Base-by-base conservation (phyloP, 2,329 filamentous ascomycete species). In the Trichophyton simii region DNA sequence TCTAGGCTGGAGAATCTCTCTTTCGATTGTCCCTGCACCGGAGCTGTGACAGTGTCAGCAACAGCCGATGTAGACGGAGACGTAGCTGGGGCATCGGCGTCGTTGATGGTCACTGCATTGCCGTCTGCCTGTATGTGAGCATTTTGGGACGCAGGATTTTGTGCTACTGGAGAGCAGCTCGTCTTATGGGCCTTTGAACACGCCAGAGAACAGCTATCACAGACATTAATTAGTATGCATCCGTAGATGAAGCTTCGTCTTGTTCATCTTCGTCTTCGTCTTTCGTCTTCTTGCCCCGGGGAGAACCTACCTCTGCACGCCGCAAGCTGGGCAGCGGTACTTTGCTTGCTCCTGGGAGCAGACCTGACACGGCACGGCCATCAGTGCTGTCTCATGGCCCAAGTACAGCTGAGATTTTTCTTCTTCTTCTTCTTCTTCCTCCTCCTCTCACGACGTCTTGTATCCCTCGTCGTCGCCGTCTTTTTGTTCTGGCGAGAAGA, bases 181-280 rank as follows among this genome's bases (percentile, higher is more conserved):
- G 71, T 70, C 66, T 78, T 77, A 66, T 79, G 77, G 3, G 71
- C 68, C 60, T 77, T 73, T 42, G 75, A 75, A 66, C 77, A 79
- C 36, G 67, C 70, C 42, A 79, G 71, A 8, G 77, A 79, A 61
- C 77, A 79, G 64, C 77, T 79, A 64, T 52, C 6, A 38, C 9
- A 57, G 57, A 22, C 36, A 57, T 9, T 13, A 31, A 5, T 57
- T 57, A 55, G 48, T 31, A 34, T 18, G 11, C n/a, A 50, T 54
- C 28, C 13, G 13, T 42, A 34, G 11, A 42, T 42, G 4, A 6
- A 44, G 28, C 20, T 57, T n/a, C 54, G 7, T 52, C n/a, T 20
- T 20, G 6, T 48, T 25, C 22, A 3, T 52, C 25, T 57, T 36
- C 22, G 22, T 22, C 22, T 59, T 42, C 22, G 22, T 22, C 22